Evolutionary conservation across 257 asterid species (phyloP).

Genomic region (Rubia yunnanensis): DNA sequence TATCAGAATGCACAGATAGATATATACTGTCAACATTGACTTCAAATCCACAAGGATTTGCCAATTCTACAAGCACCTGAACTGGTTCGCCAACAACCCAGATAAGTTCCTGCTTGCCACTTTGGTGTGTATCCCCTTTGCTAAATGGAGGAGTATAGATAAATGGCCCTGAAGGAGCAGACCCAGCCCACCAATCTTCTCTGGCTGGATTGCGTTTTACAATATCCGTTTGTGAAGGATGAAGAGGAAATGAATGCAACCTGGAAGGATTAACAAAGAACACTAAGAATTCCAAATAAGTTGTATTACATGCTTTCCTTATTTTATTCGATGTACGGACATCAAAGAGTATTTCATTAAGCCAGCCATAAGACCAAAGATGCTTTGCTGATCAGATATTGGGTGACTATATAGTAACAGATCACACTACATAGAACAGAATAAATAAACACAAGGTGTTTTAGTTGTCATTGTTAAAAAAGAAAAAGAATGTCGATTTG

Average conservation of each 20-base stretch:
- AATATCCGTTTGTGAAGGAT: slow-evolving; percentile 83
- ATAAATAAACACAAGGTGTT: not conserved
- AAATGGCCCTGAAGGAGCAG: slow-evolving; percentile 98
- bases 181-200: slow-evolving; percentile 99
- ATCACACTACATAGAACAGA: not conserved
- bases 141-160: slow-evolving; percentile 98
- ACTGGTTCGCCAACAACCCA: slow-evolving; percentile 98
- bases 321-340: too few species aligned
- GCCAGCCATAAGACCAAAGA: not conserved
- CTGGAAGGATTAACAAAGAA: slow-evolving; percentile 32
- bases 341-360: too few species aligned
- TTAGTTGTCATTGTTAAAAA: not conserved
- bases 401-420: not conserved
- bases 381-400: not conserved
- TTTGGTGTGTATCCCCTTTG: slow-evolving; percentile 73
- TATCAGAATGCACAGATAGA: slow-evolving; percentile 76
- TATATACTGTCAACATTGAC: slow-evolving; percentile 89
- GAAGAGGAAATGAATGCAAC: slow-evolving; percentile 92
- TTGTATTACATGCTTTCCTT: too few species aligned
- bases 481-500: not conserved
- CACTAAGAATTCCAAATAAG: slow-evolving; percentile 1
- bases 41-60: slow-evolving; percentile 99
- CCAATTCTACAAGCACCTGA: slow-evolving; percentile 92
- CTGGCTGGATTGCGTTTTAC: slow-evolving; percentile 68
- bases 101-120: slow-evolving; percentile 70